Conservation (phyloP, 192 early-diverging fungal genomes). For the Backusella mclennaniae region DNA sequence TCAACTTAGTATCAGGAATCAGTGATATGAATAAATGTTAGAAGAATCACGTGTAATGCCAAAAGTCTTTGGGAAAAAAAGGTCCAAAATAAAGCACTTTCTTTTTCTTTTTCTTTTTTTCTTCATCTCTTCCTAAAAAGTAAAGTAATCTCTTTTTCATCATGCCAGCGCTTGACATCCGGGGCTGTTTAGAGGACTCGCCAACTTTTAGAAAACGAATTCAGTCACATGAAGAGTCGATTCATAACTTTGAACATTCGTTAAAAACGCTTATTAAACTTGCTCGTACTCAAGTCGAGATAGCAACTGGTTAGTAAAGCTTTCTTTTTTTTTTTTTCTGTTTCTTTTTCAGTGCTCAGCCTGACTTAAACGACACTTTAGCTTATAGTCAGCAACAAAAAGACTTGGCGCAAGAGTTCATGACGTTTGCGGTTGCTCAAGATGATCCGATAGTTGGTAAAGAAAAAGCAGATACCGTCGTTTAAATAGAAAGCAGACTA, state of each 20-base stretch:
- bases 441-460: conserved; percentile 49
- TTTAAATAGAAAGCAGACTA: neutral
- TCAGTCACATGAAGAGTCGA: conserved; percentile 48
- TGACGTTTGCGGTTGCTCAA: conserved; percentile 47
- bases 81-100: neutral
- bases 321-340: neutral
- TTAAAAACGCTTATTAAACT: conserved; percentile 54
- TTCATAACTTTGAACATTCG: conserved; percentile 49
- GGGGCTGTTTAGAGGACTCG: conserved; percentile 57
- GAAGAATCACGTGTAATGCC: too few species aligned
- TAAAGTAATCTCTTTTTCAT: neutral
- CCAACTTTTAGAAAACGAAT: conserved; percentile 55
- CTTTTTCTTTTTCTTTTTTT: neutral
- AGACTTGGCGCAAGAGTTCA: conserved; percentile 54
- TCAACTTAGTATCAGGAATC: too few species aligned
- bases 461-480: neutral
- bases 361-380: conserved; percentile 11
- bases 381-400: conserved; percentile 50
- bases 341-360: neutral
- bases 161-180: conserved; percentile 53
- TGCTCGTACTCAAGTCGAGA: conserved; percentile 48
- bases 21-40: too few species aligned
- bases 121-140: neutral
- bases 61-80: neutral
- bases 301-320: conserved; percentile 45